Evolutionary conservation across 2,329 filamentous ascomycete genomes (phyloP).

Genomic region (Lecanicillium sp.): DNA sequence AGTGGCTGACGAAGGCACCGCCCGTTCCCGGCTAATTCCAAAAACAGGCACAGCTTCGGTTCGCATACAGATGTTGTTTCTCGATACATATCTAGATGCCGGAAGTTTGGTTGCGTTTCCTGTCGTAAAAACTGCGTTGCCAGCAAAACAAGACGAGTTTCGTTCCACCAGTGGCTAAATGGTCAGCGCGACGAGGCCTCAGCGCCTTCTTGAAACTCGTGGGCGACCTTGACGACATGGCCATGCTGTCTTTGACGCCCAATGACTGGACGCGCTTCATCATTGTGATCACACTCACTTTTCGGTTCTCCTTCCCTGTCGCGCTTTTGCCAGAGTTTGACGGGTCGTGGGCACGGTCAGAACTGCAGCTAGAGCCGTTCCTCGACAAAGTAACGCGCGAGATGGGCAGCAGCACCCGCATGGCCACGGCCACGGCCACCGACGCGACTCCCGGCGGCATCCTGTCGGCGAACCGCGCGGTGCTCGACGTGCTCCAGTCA

Average conservation of each 20-base stretch:
- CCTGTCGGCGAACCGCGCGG: slow-evolving; percentile 3
- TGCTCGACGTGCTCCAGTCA: neutral
- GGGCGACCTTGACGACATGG: slow-evolving; percentile 3
- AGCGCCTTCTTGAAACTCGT: slow-evolving; percentile 9
- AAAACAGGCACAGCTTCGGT: slow-evolving; percentile 2
- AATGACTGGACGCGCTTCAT: slow-evolving; percentile 14
- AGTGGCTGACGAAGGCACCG: neutral
- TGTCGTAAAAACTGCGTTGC: slow-evolving; percentile 8
- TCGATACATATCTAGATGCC: slow-evolving; percentile 14
- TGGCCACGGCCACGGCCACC: neutral
- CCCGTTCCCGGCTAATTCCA: no score
- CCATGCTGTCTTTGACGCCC: slow-evolving; percentile 10
- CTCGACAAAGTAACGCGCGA: neutral
- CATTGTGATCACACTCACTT: slow-evolving; percentile 6
- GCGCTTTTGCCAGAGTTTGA: slow-evolving; percentile 5
- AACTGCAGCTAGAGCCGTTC: slow-evolving; percentile 6
- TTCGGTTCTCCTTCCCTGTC: slow-evolving; percentile 12
- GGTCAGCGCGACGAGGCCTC: neutral
- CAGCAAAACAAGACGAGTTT: slow-evolving; percentile 3
- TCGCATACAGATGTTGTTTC: slow-evolving; percentile 11
- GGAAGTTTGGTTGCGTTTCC: slow-evolving; percentile 14
- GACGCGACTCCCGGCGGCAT: neutral
- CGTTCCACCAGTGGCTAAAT: neutral
- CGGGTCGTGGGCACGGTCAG: neutral
- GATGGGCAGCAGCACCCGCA: neutral